Base-by-base conservation (phyloP, 1,139 yeast species). In the Suhomyces guaymorum region DNA sequence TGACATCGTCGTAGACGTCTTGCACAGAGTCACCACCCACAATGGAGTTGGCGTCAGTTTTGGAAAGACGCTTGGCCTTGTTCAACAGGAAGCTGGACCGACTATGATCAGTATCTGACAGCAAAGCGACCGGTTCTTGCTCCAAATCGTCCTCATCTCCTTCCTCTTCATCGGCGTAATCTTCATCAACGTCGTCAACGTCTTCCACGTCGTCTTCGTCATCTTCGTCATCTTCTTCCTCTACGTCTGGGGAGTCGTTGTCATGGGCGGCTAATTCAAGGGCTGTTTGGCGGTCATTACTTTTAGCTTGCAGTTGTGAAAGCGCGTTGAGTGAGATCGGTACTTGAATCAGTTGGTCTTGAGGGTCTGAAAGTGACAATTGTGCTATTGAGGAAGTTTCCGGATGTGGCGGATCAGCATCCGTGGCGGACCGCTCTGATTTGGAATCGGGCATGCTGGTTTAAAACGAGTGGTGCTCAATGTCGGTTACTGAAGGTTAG, bases 1-100 rank as follows among this genome's bases (percentile, higher is more conserved):
- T n/a, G n/a, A n/a, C 19, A 17, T 24, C 35, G 7, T 34, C 39
- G 15, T 41, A 40, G 12, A 39, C 35, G 4, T 44, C 46, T 4
- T 46, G 51, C 7, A 56, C 12, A 4, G 54, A 35, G 21, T 59
- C 64, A 20, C 75, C 75, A 6, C 74, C 75, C 15, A 68, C 68
- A 29, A 68, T 52, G 4, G 72, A 64, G 33, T 56, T 51, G 28
- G 73, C 73, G 42, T 68, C 73, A 9, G 49, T 45, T 24, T 47
- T 45, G 13, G 66, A 52, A 5, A 65, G 31, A 15, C 49, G 30
- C 8, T 20, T 31, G 28, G 22, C 18, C n/a, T 34, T 29, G 20
- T 15, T 20, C 13, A 27, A n/a, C 4, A 35, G 25, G n/a, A 27
- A 9, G 11, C 9, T 15, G 23, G 22, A 8, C 6, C 22, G 19